Conservation (phyloP, 495 filamentous ascomycete species). For the Daldinia bambusicola region DNA sequence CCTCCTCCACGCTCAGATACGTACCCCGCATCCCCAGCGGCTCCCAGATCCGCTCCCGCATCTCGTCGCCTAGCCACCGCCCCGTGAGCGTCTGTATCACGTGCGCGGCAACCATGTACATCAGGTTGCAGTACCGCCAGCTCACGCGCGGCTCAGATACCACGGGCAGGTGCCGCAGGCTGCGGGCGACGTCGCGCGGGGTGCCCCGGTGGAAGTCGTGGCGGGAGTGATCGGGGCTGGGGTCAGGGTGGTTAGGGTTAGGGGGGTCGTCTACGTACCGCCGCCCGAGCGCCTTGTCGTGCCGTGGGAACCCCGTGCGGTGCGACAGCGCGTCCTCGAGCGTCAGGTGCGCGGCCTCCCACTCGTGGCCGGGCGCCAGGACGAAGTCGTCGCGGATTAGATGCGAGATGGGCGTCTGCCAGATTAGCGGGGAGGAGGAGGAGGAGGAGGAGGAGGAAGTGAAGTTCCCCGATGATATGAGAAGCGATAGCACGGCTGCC, state of each 20-base stretch:
- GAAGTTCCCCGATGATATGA: conserved; percentile 55
- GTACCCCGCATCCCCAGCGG: conserved; percentile 63
- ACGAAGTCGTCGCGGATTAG: conserved; percentile 66
- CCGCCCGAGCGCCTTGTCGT: conserved; percentile 47
- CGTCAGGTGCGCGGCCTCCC: conserved; percentile 58
- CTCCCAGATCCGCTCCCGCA: conserved; percentile 58
- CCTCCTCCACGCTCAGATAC: conserved; percentile 57
- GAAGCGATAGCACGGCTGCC: conserved; percentile 58
- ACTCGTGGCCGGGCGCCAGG: conserved; percentile 54
- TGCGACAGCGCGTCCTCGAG: conserved; percentile 64
- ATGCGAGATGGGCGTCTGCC: conserved; percentile 61
- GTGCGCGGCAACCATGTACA: conserved; percentile 60
- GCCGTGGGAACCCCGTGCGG: conserved; percentile 60
- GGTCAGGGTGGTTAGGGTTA: no score
- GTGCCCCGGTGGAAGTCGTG: conserved; percentile 17
- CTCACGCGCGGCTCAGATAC: conserved; percentile 51
- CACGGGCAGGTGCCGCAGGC: conserved; percentile 57
- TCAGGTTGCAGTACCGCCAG: conserved; percentile 65
- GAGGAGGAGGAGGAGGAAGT: background rate
- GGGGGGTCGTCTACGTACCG: no score
- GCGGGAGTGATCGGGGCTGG: background rate
- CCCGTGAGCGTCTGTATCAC: conserved; percentile 56
- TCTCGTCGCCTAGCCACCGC: conserved; percentile 52
- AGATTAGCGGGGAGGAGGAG: conserved; percentile 43
- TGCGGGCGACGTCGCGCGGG: conserved; percentile 48